Evolutionary conservation across 1,284 basidiomycete species (phyloP), one percentile per base, ranked within the genome.

Genomic region (Cryptococcus depauperatus): DNA sequence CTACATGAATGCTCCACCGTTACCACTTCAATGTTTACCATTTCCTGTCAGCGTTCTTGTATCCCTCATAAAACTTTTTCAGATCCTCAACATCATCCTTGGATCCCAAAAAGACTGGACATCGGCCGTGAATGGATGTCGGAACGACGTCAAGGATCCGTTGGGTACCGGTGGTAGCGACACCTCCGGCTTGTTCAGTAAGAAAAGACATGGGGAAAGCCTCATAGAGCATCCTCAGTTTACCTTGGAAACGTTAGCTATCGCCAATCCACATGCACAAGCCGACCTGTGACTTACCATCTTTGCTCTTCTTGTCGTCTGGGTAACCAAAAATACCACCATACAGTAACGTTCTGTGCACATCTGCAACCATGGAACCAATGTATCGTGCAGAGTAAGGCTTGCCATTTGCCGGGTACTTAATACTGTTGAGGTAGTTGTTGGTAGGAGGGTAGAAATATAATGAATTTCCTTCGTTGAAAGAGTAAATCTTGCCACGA

Each of bases 271-370:
- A 5, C 13, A 21, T 25, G 19, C 19, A 44, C n/a, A 11, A 16
- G 10, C n/a, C n/a, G n/a, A n/a, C n/a, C n/a, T 14, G 14, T 4
- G 13, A 60, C 59, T 42, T 48, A 63, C 61, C 67, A 58, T 74
- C 83, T 76, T 92, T 95, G 74, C 81, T 87, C 80, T 98, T 98
- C 78, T 90, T 96, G 75, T 98, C 95, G 62, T 84, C 83, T 5
- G 95, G 95, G 73, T 99, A 99, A 29, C 92, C 90, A 64, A 99
- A 99, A 66, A 99, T 97, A 41, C 95, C 95, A 33, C 95, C 95
- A 67, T 99, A 98, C 6, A 99, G 76, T 37, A 98, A 74, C 6
- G 95, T 98, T 57, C 93, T 81, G 74, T 98, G 93, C 21, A 71
- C 69, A 45, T 71, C 69, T 41, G 69, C 69, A 35, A 98, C 95